These are phyloP conservation scores for Metschnikowia colocasiae DNA, from an alignment of 805 yeast genomes.

Conservation along the genomic window DNA sequence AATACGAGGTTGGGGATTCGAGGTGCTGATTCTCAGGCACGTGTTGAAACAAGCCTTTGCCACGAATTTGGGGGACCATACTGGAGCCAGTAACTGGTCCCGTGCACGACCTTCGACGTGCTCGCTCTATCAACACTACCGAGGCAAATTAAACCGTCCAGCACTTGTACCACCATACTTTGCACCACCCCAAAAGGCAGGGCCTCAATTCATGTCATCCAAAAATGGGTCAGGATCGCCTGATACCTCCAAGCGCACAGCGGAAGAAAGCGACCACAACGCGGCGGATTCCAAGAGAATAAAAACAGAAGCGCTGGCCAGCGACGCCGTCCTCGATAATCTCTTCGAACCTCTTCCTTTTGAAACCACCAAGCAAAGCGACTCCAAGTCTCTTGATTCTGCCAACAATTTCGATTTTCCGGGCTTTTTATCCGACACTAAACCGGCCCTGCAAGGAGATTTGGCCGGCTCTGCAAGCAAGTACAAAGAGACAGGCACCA, in stretches of 20 bases:
- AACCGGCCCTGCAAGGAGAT: constrained; percentile 1
- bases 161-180: background rate
- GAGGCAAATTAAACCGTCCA: background rate
- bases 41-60: background rate
- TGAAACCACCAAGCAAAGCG: constrained; percentile 12
- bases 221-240: constrained; percentile 6
- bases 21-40: background rate
- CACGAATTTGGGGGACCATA: background rate
- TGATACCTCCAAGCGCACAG: constrained; percentile 12
- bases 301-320: constrained; percentile 12
- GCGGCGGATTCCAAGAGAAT: constrained; percentile 10
- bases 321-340: constrained; percentile 12
- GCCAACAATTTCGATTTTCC: constrained; percentile 14
- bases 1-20: background rate
- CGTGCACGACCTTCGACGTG: constrained; percentile 3
- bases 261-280: constrained; percentile 6
- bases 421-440: constrained; percentile 12
- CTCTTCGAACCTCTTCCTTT: constrained; percentile 21
- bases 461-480: background rate
- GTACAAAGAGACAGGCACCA: background rate
- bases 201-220: constrained; percentile 2
- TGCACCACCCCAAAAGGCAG: background rate
- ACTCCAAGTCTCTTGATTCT: background rate
- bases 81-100: background rate
- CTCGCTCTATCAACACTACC: constrained; percentile 1